Evolutionary conservation across 139 green algal genomes (phyloP), one percentile per base, ranked within the genome.

Genomic region (Chlamydomonas sp.): DNA sequence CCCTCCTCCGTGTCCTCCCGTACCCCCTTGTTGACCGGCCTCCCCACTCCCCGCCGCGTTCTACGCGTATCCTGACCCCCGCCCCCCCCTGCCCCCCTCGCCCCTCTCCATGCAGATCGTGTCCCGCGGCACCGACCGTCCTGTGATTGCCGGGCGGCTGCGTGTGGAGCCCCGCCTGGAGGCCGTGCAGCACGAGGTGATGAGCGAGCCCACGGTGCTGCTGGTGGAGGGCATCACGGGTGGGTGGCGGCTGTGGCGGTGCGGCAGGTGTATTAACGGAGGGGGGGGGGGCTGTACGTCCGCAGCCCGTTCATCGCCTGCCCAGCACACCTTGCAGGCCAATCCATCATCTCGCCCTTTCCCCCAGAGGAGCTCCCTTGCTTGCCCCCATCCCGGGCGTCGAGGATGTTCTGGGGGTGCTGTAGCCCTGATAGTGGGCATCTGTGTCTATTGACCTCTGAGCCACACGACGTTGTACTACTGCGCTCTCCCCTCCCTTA

Each of bases 131-230:
- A 9, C 15, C 49, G 74, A 82, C 61, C 85, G 77, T 57, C 58
- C 63, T 16, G 75, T 77, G 81, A n/a, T 83, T 76, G 80, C 63
- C 1, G 94, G 95, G 2, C 83, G 83, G 5, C 77, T 97, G 89
- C 86, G 85, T 49, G 63, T 91, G 18, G 92, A 95, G 77, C 63
- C 83, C 2, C 69, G 84, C 0, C 90, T 98, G 76, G 84, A 71
- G 31, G 85, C 84, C 4, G 94, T 97, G 75, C 92, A 95, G 78
- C 80, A 93, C 60, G 58, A 88, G 12, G 64, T 62, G 9, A 93
- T 91, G 67, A 3, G 6, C 2, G 67, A 93, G 77, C 88, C 95
- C 57, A 98, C 95, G 0, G 84, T 98, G n/a, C 85, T 98, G 83
- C 80, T 98, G 72, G 90, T 95, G 61, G 80, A 92, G 58, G 63